These are phyloP conservation scores for Oryza meyeriana DNA, from an alignment of 176 grass and related monocot species.

Conservation along the genomic window DNA sequence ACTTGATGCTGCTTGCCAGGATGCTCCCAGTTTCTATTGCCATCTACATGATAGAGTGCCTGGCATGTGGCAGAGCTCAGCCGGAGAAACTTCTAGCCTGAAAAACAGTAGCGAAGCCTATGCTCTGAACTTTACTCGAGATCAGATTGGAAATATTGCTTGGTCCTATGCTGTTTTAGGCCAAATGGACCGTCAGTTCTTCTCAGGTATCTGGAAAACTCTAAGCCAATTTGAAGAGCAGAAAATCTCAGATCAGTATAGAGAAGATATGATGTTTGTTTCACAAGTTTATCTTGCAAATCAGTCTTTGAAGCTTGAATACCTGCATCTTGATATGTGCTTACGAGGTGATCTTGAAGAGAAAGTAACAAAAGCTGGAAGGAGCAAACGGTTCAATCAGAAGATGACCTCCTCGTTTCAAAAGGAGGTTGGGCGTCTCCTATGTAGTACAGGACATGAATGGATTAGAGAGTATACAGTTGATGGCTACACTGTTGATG, in stretches of 20 bases:
- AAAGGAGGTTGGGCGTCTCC: slow-evolving; percentile 80
- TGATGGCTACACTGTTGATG: slow-evolving; percentile 88
- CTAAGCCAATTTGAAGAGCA: slow-evolving; percentile 63
- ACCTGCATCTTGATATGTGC: slow-evolving; percentile 54
- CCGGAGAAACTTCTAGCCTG: slow-evolving; percentile 21
- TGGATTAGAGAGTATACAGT: slow-evolving; percentile 79
- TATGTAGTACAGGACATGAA: slow-evolving; percentile 70
- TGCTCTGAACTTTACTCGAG: slow-evolving; percentile 64
- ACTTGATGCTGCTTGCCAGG: slow-evolving; percentile 56
- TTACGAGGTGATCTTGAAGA: slow-evolving; percentile 70
- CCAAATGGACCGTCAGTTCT: slow-evolving; percentile 68
- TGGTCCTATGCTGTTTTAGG: slow-evolving; percentile 94
- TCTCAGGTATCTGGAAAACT: slow-evolving; percentile 61
- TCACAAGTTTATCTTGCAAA: slow-evolving; percentile 91
- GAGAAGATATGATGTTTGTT: slow-evolving; percentile 91
- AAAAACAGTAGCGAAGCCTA: background rate
- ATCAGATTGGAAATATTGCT: slow-evolving; percentile 83
- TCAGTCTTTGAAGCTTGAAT: slow-evolving; percentile 83
- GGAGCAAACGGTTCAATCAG: slow-evolving; percentile 84
- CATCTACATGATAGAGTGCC: slow-evolving; percentile 17
- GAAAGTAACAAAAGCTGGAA: slow-evolving; percentile 67
- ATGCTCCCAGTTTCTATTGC: slow-evolving; percentile 25
- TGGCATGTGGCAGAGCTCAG: background rate
- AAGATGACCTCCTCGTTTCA: slow-evolving; percentile 86
- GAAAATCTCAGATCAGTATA: slow-evolving; percentile 69